These are phyloP conservation scores for Fusarium liriodendri DNA, from an alignment of 2,329 filamentous ascomycete species.

Conservation along the genomic window DNA sequence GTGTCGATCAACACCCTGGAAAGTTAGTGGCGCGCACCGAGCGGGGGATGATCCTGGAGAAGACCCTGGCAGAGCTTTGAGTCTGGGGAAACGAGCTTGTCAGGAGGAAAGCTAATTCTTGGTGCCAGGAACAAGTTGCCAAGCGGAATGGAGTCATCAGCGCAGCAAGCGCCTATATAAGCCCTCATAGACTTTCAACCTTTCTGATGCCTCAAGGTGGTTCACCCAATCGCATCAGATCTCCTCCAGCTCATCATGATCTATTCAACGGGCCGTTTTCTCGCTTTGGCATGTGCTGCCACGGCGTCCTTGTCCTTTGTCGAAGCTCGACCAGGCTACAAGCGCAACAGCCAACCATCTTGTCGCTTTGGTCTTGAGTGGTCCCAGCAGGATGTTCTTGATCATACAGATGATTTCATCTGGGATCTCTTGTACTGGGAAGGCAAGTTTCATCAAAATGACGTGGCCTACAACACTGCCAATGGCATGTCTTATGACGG, in stretches of 20 bases:
- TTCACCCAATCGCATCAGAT: neutral
- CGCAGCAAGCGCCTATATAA: neutral
- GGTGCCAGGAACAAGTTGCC: neutral
- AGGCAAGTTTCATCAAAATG: constrained; percentile 56
- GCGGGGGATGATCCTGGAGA: constrained; percentile 11
- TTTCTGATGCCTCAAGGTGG: neutral
- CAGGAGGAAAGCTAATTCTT: neutral
- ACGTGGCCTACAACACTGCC: constrained; percentile 52
- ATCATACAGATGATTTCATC: constrained; percentile 46
- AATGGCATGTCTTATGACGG: constrained; percentile 58
- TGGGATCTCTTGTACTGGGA: constrained; percentile 56
- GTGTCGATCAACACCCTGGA: constrained; percentile 20
- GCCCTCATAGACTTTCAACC: neutral
- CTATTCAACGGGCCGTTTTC: neutral
- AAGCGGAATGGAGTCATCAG: neutral
- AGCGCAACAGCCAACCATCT: constrained; percentile 35
- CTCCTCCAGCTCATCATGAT: constrained; percentile 9
- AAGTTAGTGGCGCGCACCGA: neutral
- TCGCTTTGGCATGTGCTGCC: constrained; percentile 3
- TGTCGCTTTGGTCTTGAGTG: constrained; percentile 47
- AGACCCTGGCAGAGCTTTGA: neutral
- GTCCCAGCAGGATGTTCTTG: constrained; percentile 45
- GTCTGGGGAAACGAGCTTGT: constrained; percentile 18
- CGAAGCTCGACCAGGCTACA: neutral
- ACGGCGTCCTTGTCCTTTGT: neutral